Evolutionary conservation across 345 rosid species (phyloP), one percentile per base, ranked within the genome.

Genomic region (Pugionium cornutum): DNA sequence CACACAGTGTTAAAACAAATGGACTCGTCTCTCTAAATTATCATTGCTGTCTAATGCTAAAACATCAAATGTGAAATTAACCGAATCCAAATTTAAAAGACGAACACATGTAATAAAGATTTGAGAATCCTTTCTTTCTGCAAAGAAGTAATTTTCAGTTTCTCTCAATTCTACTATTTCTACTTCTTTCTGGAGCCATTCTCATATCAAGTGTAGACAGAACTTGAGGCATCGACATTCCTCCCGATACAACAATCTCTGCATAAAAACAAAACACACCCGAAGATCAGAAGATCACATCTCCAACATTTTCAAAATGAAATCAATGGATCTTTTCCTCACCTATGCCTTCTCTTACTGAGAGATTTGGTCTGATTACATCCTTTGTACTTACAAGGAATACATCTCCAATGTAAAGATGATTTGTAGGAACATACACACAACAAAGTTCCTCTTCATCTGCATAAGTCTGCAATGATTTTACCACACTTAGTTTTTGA

Each of bases 301-400:
- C 8, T 11, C 1, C 49, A 9, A 68, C n/a, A 28, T 9, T 53
- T 30, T 5, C 7, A 25, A 5, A 37, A 37, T n/a, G 25, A 34
- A 61, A 29, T 36, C 6, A 64, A 34, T 36, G 10, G 4, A 61
- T 26, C 5, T 34, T 48, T 4, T 69, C 67, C 89, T 86, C 64
- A 90, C 99, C 99, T 45, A 94, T 94, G 76, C 97, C 97, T 86
- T 95, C 99, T 39, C 96, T 83, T 64, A 95, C 97, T 2, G 96
- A 95, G 4, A 91, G 85, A 78, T 85, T 91, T 55, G 99, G 99
- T 71, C 97, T 83, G 77, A 95, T 88, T 47, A 91, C 94, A 72
- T 95, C 99, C 56, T 79, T 85, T 44, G 88, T 69, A 75, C 76
- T 86, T 31, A 91, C 78, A 32, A 95, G 85, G 83, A 95, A 89